Base-by-base conservation (phyloP, 2,329 filamentous ascomycete genomes). In the Colletotrichum filicis region DNA sequence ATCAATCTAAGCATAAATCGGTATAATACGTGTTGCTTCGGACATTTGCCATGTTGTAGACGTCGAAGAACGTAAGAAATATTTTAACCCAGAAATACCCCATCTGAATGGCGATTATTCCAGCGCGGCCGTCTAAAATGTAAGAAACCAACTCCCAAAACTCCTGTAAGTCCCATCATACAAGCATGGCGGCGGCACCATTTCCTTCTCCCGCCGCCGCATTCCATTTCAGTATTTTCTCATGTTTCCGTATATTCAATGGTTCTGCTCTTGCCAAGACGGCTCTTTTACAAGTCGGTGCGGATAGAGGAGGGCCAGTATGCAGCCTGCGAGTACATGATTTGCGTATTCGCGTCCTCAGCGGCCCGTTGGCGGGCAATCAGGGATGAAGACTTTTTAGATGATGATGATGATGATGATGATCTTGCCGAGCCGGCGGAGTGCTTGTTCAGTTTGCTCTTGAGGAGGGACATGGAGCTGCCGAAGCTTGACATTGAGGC, bases 401-500 rank as follows among this genome's bases (percentile, higher is more conserved):
- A 61, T 35, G 52, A 53, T 53, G 49, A 53, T 53, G 49, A 53
- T 53, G 49, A 24, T 14, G 49, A 52, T 11, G 46, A 52, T 14
- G 46, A 63, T 24, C n/a, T 52, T 22, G 19, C 32, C 3, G 60
- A 26, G 46, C 61, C 14, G 28, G 30, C n/a, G 28, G 30, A 26
- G 12, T 37, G 14, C 46, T 5, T 26, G 14, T 32, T 46, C 14
- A 52, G 56, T 16, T 59, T 67, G 62, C 46, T 49, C 52, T 64
- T 74, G 49, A 74, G 37, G 9, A 74, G 53, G 37, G 68, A 66
- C 24, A 58, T 14, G 19, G 71, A 67, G 63, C 71, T 74, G 37
- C 63, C 68, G 70, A 79, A 76, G 74, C 62, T 73, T 35, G 71
- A 76, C 52, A 72, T 58, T 5, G 71, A 74, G 52, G 71, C 68